These are phyloP conservation scores for Microbotryomycetes sp. DNA, from an alignment of 1,284 basidiomycete genomes.

Conservation along the genomic window DNA sequence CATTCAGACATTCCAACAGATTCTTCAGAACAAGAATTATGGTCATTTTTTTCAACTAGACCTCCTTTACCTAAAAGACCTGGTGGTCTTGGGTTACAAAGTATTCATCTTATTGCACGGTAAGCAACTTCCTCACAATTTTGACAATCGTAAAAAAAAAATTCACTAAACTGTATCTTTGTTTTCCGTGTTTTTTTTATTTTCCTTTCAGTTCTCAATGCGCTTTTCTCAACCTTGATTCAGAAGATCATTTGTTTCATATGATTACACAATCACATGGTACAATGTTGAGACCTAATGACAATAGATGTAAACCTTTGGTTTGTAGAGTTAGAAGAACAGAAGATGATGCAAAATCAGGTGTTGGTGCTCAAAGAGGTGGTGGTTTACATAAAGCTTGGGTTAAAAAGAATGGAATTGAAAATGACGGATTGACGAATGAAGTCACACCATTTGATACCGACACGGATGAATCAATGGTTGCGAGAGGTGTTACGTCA, in stretches of 20 bases:
- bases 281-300: slow-evolving; percentile 56
- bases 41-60: not conserved
- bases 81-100: slow-evolving; percentile 25
- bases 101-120: slow-evolving; percentile 34
- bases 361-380: slow-evolving; percentile 85
- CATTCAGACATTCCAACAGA: not conserved
- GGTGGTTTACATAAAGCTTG: slow-evolving; percentile 74
- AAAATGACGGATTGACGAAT: not conserved
- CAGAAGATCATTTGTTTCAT: slow-evolving; percentile 55
- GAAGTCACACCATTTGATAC: no score
- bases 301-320: slow-evolving; percentile 66
- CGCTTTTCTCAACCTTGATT: slow-evolving; percentile 83
- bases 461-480: no score
- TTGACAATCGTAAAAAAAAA: no score
- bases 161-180: slow-evolving; percentile 53
- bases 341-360: slow-evolving; percentile 63
- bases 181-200: slow-evolving; percentile 84
- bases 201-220: slow-evolving; percentile 68
- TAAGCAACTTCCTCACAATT: no score
- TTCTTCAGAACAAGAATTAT: not conserved
- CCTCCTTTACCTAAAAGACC: not conserved
- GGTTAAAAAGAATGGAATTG: slow-evolving; percentile 52
- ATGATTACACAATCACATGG: slow-evolving; percentile 72
- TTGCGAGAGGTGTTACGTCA: no score
- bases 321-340: slow-evolving; percentile 46